phyloP scores from a whole-genome alignment of 2,329 filamentous ascomycete genomes.

The Elsinoe ampelina region DNA sequence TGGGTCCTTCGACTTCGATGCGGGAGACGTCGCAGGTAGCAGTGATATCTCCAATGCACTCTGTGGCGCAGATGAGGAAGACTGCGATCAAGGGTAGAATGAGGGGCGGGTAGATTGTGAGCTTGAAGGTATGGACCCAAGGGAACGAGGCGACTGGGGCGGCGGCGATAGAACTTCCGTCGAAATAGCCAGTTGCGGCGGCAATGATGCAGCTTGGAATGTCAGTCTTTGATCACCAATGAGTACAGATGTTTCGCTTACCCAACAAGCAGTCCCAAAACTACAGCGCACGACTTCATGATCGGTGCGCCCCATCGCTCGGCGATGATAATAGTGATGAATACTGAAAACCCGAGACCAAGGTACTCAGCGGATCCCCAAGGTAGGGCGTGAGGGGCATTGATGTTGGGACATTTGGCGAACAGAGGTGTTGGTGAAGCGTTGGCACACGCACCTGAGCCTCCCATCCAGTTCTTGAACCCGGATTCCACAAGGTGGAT shows the following conservation, averaged over 20 bases:
- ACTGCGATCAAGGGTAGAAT: slow-evolving; percentile 58
- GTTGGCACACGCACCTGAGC: slow-evolving; percentile 50
- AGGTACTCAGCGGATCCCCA: slow-evolving; percentile 76
- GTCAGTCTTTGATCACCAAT: slow-evolving; percentile 35
- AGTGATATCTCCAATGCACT: slow-evolving; percentile 60
- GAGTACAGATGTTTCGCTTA: neutral
- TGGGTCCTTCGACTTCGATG: slow-evolving; percentile 60
- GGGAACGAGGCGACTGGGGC: slow-evolving; percentile 66
- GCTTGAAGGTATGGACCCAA: slow-evolving; percentile 69
- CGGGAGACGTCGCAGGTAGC: slow-evolving; percentile 73
- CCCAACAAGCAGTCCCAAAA: slow-evolving; percentile 60
- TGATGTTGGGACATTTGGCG: slow-evolving; percentile 55
- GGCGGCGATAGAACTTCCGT: slow-evolving; percentile 56
- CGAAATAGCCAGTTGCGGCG: slow-evolving; percentile 69
- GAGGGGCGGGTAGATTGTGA: slow-evolving; percentile 62
- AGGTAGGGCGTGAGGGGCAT: slow-evolving; percentile 59
- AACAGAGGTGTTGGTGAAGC: slow-evolving; percentile 44
- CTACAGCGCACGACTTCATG: slow-evolving; percentile 72
- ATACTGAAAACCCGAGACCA: slow-evolving; percentile 70
- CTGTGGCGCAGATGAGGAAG: slow-evolving; percentile 63
- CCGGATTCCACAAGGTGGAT: slow-evolving; percentile 62
- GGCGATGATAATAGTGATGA: slow-evolving; percentile 67
- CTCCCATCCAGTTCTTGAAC: slow-evolving; percentile 71
- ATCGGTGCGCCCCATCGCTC: slow-evolving; percentile 75
- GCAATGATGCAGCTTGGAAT: slow-evolving; percentile 66